phyloP scores from a whole-genome alignment of 345 rosid species.

The Euclidium syriacum region DNA sequence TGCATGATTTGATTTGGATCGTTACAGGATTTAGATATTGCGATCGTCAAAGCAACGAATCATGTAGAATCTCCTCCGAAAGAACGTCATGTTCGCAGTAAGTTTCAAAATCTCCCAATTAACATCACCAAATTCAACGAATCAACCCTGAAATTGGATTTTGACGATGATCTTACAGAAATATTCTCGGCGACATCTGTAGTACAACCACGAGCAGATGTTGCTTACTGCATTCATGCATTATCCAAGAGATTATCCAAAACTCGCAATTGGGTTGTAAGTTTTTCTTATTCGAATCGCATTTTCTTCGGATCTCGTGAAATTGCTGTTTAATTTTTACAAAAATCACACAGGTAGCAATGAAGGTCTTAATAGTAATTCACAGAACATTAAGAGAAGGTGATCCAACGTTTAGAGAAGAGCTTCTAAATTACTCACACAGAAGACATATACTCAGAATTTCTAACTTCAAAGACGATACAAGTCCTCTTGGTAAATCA shows the following conservation, averaged over 20 bases:
- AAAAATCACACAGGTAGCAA: constrained; percentile 57
- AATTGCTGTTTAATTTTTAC: neutral
- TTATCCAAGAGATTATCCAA: constrained; percentile 80
- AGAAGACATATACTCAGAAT: constrained; percentile 83
- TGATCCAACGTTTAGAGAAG: constrained; percentile 90
- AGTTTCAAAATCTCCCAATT: too few relatives aligned
- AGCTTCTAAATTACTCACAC: constrained; percentile 63
- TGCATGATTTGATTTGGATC: neutral
- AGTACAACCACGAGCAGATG: constrained; percentile 86
- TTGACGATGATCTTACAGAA: constrained; percentile 38
- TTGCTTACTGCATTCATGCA: constrained; percentile 89
- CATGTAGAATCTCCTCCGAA: constrained; percentile 94
- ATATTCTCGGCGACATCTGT: constrained; percentile 87
- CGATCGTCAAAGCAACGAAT: constrained; percentile 93
- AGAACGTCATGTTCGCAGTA: constrained; percentile 95
- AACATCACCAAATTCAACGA: too few relatives aligned
- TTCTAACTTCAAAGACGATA: constrained; percentile 90
- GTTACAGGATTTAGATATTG: constrained; percentile 81
- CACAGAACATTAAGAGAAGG: constrained; percentile 96
- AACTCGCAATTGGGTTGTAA: constrained; percentile 81
- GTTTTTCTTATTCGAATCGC: neutral
- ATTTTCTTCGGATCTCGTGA: neutral
- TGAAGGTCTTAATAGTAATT: constrained; percentile 87
- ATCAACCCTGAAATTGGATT: neutral
- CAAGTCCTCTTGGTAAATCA: constrained; percentile 70